A percentile compares a stretch with the other conserved stretches of the same genome.
These are phyloP conservation scores for Lepidium africanum DNA, from an alignment of 345 rosid species.

Conservation along the genomic window DNA sequence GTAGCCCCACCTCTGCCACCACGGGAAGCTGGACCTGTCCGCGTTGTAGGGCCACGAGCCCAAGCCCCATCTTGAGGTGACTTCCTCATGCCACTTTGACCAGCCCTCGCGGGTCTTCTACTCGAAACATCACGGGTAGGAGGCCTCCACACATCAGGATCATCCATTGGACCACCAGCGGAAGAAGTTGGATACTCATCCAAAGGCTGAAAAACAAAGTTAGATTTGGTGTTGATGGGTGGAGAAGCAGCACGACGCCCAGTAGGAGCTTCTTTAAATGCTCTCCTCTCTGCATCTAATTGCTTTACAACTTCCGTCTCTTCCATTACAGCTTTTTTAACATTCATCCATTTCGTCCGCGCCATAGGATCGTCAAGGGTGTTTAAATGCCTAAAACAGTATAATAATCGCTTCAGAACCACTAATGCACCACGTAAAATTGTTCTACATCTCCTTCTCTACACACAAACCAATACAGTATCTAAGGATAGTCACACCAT, in stretches of 20 bases:
- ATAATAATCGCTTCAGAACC: background rate
- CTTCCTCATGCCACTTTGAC: slow-evolving; percentile 72
- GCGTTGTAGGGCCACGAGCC: slow-evolving; percentile 70
- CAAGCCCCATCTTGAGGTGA: slow-evolving; percentile 91
- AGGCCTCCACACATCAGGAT: slow-evolving; percentile 99
- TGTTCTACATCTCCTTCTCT: background rate
- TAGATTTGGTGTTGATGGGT: slow-evolving; percentile 71
- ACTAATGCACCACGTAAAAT: background rate
- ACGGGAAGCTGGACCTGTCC: slow-evolving; percentile 54
- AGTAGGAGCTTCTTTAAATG: slow-evolving; percentile 74
- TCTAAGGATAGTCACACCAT: background rate
- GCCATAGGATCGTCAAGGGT: slow-evolving; percentile 72
- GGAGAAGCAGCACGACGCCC: slow-evolving; percentile 82
- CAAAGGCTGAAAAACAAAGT: slow-evolving; percentile 90
- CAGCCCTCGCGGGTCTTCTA: slow-evolving; percentile 76
- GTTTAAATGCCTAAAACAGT: slow-evolving; percentile 57
- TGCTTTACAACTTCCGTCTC: slow-evolving; percentile 92
- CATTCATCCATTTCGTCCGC: slow-evolving; percentile 94
- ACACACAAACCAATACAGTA: background rate
- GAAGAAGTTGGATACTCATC: slow-evolving; percentile 97
- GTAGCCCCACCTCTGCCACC: slow-evolving; percentile 64
- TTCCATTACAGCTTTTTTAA: slow-evolving; percentile 78
- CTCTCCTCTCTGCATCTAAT: slow-evolving; percentile 85
- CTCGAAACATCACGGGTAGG: slow-evolving; percentile 70
- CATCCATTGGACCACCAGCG: slow-evolving; percentile 69